These are phyloP conservation scores for Solanum hybrid DNA, from an alignment of 305 asterid species.

Conservation along the genomic window DNA sequence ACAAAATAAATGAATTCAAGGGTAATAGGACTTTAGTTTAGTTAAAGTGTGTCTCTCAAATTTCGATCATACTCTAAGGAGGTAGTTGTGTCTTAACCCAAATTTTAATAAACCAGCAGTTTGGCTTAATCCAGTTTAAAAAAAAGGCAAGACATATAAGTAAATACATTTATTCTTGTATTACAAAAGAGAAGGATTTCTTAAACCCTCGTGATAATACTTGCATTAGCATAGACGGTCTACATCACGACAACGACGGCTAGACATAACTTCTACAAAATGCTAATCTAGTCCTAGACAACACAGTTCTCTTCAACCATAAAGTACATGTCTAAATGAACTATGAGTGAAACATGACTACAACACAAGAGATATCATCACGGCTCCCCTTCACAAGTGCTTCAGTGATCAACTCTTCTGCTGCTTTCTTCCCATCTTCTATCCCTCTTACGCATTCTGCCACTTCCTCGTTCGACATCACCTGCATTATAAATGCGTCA, in stretches of 20 bases:
- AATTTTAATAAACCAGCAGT: background rate
- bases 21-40: rapidly evolving
- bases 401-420: slow-evolving; percentile 22
- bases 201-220: too few species aligned
- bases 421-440: slow-evolving; percentile 23
- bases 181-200: background rate
- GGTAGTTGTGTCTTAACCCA: too few species aligned
- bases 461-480: slow-evolving; percentile 33
- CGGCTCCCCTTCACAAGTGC: slow-evolving; percentile 26
- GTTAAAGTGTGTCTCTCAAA: too few species aligned
- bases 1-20: too few species aligned
- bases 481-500: slow-evolving; percentile 1
- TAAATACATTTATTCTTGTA: too few species aligned
- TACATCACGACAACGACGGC: background rate
- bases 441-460: slow-evolving; percentile 20
- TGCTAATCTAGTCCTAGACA: background rate
- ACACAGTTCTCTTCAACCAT: background rate
- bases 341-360: slow-evolving; percentile 17
- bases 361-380: slow-evolving; percentile 38
- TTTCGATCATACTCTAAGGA: too few species aligned
- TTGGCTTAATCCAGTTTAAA: background rate
- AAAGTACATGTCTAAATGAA: background rate
- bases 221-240: background rate
- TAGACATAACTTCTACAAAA: background rate
- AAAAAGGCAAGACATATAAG: background rate